Base-by-base conservation (phyloP, 192 early-diverging fungal species). In the Backusella tuberculispora region DNA sequence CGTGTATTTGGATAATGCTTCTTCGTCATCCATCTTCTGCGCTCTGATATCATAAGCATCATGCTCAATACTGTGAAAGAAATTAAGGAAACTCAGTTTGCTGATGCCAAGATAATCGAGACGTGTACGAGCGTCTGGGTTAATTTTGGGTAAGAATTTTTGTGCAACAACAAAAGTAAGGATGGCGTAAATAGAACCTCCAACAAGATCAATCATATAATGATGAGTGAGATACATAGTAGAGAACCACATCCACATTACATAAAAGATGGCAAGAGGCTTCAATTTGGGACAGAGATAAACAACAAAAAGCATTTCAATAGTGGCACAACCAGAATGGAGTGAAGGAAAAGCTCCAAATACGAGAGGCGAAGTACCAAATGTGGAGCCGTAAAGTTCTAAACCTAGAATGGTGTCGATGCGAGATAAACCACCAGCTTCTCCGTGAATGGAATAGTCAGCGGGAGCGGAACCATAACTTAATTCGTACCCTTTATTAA, bases 341-440 rank as follows among this genome's bases (percentile, higher is more conserved):
- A 92, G 83, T 12, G 90, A 92, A 13, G 91, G 91, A 78, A 91
- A 89, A 5, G 91, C 91, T n/a, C 91, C 91, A 83, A 90, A 92
- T 53, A 92, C 90, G 44, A 92, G 74, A 9, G 91, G 90, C 4
- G 90, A 92, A 24, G 81, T 85, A 6, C 85, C 83, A 82, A 92
- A 92, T 44, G 86, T 85, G 6, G 81, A 78, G 17, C 80, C 80
- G 81, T 90, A 92, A 66, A 90, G 78, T 46, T 87, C 81, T 4
- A 85, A 83, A 26, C 88, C 88, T 7, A 92, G 79, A 50, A 92
- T 82, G 26, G 87, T 78, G 69, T 92, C 91, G 6, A 92, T 89
- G 45, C 90, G 85, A 29, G 85, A 80, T 41, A 92, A 81, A 46
- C 91, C 90, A 5, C 85, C 90, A 3, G 91, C 87, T 69, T 89